Base-by-base conservation (phyloP, 1,284 basidiomycete species). In the Apiotrichum laibachii region DNA sequence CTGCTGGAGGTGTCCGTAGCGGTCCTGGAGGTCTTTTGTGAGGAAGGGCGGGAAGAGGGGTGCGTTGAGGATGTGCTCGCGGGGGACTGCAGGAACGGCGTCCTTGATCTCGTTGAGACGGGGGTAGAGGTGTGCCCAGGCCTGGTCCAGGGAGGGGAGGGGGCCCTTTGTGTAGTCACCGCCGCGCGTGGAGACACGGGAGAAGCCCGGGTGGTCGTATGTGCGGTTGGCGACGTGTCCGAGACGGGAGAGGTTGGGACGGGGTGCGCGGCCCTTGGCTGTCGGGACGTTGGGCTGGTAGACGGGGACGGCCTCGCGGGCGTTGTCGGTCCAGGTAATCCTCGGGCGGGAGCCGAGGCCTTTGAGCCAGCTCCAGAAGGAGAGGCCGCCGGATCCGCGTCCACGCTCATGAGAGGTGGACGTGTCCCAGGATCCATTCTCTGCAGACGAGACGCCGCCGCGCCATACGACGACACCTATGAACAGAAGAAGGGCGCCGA, bases 11-110 rank as follows among this genome's bases (percentile, higher is more conserved):
- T 75, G 72, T 34, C 63, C 64, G 60, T 65, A 76, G 47, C 74
- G 64, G 44, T 68, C 57, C 50, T 67, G 57, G 52, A 70, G 69
- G 22, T 68, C 67, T 11, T 67, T 58, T 6, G 67, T 72, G 37
- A 76, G 56, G 60, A 67, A 71, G 1, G 72, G 72, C 18, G 63
- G 67, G 59, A 75, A 75, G 46, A 76, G 67, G 1, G 72, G 70
- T 4, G 57, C 55, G 35, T 63, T 66, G 39, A 76, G 59, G 43
- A 70, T 60, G 59, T 76, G 74, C 51, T 75, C 74, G 51, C 67
- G 61, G 16, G 74, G 74, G 1, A 76, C 63, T 0, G 43, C 31
- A 6, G 60, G 63, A 22, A 53, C 53, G n/a, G 56, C 55, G 22
- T 65, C 60, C 53, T 76, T 73, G 53, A 72, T 62, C 44, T 67